Percentiles rank a stretch among this genome's conserved stretches.
Evolutionary conservation across 1,284 basidiomycete species (phyloP).

Genomic region (Veloboletus limbatus): DNA sequence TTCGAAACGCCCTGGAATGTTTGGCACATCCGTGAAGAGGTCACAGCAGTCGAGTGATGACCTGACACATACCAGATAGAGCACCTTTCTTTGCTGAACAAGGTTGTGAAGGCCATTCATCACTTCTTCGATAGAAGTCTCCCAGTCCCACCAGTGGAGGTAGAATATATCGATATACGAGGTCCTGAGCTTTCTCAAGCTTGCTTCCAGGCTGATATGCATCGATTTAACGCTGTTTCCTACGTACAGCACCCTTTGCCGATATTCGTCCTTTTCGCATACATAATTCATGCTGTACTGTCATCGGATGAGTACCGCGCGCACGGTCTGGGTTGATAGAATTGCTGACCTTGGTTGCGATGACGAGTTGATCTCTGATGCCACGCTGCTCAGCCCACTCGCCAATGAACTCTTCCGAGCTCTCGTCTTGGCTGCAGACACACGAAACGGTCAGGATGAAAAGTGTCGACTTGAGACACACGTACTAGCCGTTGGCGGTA

Average conservation of each 20-base stretch:
- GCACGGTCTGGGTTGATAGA: background rate
- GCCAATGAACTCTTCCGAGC: constrained; percentile 29
- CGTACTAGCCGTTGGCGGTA: constrained; percentile 37
- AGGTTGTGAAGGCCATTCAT: constrained; percentile 47
- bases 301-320: background rate
- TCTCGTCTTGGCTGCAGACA: constrained; percentile 42
- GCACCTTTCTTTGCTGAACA: constrained; percentile 24
- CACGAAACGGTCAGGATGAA: too few relatives aligned
- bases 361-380: constrained; percentile 52
- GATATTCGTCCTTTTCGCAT: constrained; percentile 1
- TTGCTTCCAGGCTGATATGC: constrained; percentile 31
- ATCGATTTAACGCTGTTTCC: constrained; percentile 9
- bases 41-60: too few relatives aligned
- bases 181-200: constrained; percentile 45
- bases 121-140: constrained; percentile 8
- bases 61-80: constrained; percentile 8
- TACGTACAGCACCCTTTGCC: constrained; percentile 1
- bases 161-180: constrained; percentile 42
- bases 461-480: too few relatives aligned
- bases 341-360: constrained; percentile 47
- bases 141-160: constrained; percentile 24
- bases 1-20: constrained; percentile 3
- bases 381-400: constrained; percentile 50
- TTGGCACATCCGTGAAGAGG: too few relatives aligned
- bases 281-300: constrained; percentile 9